Percentiles rank a stretch among this genome's conserved stretches.
Conservation (phyloP, 1,284 basidiomycete species). For the Ustilago sp. region DNA sequence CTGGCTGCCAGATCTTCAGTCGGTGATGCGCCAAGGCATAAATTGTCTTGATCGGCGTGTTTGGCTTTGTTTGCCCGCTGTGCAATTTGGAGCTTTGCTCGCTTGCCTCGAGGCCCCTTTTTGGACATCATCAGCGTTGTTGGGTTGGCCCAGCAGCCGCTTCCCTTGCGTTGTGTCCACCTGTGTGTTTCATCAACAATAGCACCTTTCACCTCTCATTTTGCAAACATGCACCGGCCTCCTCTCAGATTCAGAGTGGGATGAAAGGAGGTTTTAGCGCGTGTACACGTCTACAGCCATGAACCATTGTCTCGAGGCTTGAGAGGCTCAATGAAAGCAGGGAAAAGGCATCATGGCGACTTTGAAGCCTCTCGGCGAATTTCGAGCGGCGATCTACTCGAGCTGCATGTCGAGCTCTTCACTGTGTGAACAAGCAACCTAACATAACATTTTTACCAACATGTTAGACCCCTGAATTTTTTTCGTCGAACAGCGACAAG, state of each 20-base stretch:
- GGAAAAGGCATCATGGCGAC: too few relatives aligned
- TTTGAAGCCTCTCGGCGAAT: too few relatives aligned
- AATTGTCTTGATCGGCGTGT: not conserved
- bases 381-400: too few relatives aligned
- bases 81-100: not conserved
- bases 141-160: not conserved
- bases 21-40: not conserved
- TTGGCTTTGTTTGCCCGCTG: not conserved
- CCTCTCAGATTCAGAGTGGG: not conserved
- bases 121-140: not conserved
- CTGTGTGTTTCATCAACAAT: not conserved
- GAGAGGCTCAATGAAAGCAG: not conserved
- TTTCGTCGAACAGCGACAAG: not conserved
- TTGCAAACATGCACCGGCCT: constrained; percentile 1
- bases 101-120: not conserved
- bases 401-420: too few relatives aligned
- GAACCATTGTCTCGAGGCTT: too few relatives aligned
- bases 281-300: not conserved
- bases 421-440: too few relatives aligned
- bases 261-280: not conserved
- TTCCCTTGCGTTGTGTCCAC: not conserved
- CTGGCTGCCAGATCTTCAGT: not conserved
- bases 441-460: too few relatives aligned
- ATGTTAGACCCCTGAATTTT: not conserved
- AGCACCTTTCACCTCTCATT: not conserved